Percentiles rank a stretch among this genome's conserved stretches.
Evolutionary conservation across 352 stramenopile species (phyloP).

Genomic region (Phytophthora ohioensis): DNA sequence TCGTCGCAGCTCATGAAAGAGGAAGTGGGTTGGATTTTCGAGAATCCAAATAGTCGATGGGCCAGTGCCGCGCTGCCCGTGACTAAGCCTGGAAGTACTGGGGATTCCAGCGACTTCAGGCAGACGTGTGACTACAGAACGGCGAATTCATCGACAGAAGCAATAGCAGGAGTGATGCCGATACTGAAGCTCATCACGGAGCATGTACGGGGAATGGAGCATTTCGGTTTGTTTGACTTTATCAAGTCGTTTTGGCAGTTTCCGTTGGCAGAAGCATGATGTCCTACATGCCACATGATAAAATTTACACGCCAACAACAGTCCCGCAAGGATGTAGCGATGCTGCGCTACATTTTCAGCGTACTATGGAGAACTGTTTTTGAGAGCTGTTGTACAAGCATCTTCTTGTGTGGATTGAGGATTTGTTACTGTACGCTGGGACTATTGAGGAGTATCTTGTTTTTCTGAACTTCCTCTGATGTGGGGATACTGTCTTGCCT

Average conservation of each 20-base stretch:
- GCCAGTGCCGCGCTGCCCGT: not conserved
- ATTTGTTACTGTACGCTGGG: not conserved
- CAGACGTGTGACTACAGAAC: not conserved
- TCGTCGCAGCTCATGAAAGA: not conserved
- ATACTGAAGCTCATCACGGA: not conserved
- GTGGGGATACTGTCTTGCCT: not conserved
- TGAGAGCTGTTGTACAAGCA: not conserved
- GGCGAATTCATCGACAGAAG: not conserved
- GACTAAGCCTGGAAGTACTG: no score
- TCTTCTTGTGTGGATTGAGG: not conserved
- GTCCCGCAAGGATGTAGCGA: conserved; percentile 6
- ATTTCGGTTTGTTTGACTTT: conserved; percentile 13
- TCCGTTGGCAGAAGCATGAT: not conserved
- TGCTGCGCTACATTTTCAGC: not conserved
- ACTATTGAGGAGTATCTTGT: not conserved
- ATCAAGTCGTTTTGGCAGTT: conserved; percentile 4
- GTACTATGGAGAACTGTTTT: conserved; percentile 6
- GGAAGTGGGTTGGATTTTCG: not conserved
- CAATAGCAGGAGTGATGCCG: not conserved
- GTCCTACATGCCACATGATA: not conserved
- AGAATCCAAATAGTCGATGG: not conserved
- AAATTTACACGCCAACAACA: not conserved
- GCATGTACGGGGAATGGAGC: not conserved
- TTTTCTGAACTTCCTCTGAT: conserved; percentile 1
- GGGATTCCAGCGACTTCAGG: not conserved